Conservation (phyloP, 768 basidiomycete species). For the Leucosporidium creatinivorum region DNA sequence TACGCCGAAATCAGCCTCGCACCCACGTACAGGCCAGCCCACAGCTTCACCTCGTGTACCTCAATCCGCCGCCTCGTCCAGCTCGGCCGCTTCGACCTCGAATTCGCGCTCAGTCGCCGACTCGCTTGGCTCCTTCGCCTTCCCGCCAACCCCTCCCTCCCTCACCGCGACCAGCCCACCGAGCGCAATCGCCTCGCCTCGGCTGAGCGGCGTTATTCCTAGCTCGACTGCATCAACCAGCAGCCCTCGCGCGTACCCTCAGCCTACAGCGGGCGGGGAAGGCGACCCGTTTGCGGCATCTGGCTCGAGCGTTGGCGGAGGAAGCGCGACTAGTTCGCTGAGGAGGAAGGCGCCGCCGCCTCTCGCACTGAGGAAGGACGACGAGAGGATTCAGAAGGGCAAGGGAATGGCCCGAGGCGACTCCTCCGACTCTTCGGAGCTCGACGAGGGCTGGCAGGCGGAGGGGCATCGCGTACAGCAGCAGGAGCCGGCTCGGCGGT, state of each 20-base stretch:
- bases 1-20: neutral
- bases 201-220: neutral
- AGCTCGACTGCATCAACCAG: neutral
- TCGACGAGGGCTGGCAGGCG: neutral
- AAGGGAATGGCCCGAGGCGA: neutral
- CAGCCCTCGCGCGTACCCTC: neutral
- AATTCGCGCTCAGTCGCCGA: neutral
- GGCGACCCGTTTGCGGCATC: too few relatives aligned
- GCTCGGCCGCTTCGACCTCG: neutral
- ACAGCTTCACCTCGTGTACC: neutral
- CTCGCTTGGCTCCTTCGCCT: neutral
- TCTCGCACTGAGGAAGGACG: slow-evolving; percentile 13
- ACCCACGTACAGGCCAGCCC: neutral
- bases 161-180: neutral
- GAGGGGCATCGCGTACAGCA: too few relatives aligned
- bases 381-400: neutral
- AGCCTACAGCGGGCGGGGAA: neutral
- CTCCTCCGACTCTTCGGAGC: neutral
- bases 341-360: slow-evolving; percentile 17
- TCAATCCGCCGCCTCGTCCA: neutral
- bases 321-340: neutral
- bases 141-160: neutral
- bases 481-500: too few relatives aligned
- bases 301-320: too few relatives aligned
- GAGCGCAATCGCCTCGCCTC: neutral